Evolutionary conservation across 768 basidiomycete genomes (phyloP).

Genomic region (Podaxis carcinomalis): DNA sequence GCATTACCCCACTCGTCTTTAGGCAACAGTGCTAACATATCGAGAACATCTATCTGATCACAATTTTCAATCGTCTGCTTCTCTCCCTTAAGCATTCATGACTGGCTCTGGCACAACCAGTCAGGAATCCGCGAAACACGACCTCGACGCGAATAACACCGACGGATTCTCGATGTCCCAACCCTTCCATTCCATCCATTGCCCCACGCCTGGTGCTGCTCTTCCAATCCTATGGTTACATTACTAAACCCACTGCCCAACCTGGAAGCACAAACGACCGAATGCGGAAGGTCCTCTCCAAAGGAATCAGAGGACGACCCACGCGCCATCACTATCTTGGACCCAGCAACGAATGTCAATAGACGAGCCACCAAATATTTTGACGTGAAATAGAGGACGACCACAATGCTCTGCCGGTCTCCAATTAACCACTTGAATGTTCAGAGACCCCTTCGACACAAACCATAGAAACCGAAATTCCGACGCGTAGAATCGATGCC

Average conservation of each 20-base stretch:
- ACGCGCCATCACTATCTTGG: neutral
- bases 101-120: neutral
- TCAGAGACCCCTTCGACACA: neutral
- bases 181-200: neutral
- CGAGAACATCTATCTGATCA: neutral
- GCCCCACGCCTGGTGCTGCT: neutral
- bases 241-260: neutral
- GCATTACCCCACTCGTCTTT: too few relatives aligned
- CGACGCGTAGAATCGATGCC: neutral
- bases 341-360: neutral
- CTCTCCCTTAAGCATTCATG: neutral
- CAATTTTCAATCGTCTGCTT: constrained; percentile 23
- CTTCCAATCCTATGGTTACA: neutral
- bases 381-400: constrained; percentile 1
- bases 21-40: neutral
- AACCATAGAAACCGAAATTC: constrained; percentile 4
- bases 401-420: neutral
- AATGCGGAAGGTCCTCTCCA: neutral
- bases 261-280: neutral
- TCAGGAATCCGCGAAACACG: constrained; percentile 7
- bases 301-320: neutral
- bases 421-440: neutral
- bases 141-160: neutral
- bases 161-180: neutral
- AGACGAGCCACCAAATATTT: neutral